A percentile compares a stretch with the other conserved stretches of the same genome.
Evolutionary conservation across 805 yeast genomes (phyloP).

Genomic region (Sungouiella blattae): DNA sequence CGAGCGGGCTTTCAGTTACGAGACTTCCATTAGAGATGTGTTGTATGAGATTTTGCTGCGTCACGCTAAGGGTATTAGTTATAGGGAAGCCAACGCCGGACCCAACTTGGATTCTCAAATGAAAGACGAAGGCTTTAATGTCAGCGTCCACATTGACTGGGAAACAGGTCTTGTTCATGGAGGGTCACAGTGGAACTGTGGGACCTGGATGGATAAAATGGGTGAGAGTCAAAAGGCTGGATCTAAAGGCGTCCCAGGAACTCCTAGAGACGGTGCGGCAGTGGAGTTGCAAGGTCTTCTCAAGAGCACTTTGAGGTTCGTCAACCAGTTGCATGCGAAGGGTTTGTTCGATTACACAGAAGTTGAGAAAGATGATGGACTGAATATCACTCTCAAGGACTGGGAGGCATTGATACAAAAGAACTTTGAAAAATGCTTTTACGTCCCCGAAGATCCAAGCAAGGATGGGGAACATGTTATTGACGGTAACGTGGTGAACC

Average conservation of each 20-base stretch:
- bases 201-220: conserved; percentile 99
- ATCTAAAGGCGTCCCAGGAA: conserved; percentile 90
- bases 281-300: conserved; percentile 86
- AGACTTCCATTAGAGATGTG: conserved; percentile 68
- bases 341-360: conserved; percentile 55
- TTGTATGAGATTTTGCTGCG: conserved; percentile 79
- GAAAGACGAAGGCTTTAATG: conserved; percentile 90
- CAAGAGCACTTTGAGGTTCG: conserved; percentile 82
- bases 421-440: conserved; percentile 77
- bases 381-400: conserved; percentile 49
- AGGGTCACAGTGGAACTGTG: conserved; percentile 90
- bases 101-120: conserved; percentile 83
- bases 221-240: conserved; percentile 87
- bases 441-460: conserved; percentile 61
- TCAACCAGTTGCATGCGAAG: conserved; percentile 49
- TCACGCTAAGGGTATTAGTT: conserved; percentile 84
- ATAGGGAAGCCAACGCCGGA: conserved; percentile 95
- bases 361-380: conserved; percentile 61
- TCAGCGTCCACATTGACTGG: conserved; percentile 82
- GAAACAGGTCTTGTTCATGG: conserved; percentile 82
- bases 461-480: conserved; percentile 63
- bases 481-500: conserved; percentile 64
- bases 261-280: conserved; percentile 97
- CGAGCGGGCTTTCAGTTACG: conserved; percentile 70
- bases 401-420: conserved; percentile 73